Evolutionary conservation across 441 rosid species (phyloP).

Genomic region (Jatropha multifida): DNA sequence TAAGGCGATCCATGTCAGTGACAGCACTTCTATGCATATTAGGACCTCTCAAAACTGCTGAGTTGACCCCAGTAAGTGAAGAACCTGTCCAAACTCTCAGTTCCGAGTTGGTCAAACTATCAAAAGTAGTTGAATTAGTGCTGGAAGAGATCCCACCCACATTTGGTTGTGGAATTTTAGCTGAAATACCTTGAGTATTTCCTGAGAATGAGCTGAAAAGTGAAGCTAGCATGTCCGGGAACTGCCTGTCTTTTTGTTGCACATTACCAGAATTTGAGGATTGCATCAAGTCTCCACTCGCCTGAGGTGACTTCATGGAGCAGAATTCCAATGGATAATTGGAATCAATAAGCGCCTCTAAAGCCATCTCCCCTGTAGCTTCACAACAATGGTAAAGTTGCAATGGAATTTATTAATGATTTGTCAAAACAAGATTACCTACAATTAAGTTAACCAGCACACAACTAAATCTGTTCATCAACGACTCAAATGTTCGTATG

Average conservation of each 20-base stretch:
- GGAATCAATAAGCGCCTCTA: slow-evolving; percentile 50
- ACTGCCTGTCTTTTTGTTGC: slow-evolving; percentile 73
- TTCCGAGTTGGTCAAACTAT: slow-evolving; percentile 65
- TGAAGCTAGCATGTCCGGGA: slow-evolving; percentile 61
- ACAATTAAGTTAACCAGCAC: slow-evolving; percentile 1
- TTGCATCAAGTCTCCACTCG: slow-evolving; percentile 59
- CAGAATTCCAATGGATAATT: slow-evolving; percentile 47
- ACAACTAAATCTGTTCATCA: slow-evolving; percentile 4
- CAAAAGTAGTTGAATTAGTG: slow-evolving; percentile 53
- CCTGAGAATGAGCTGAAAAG: slow-evolving; percentile 67
- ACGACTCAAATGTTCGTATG: not conserved
- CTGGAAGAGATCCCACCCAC: slow-evolving; percentile 59
- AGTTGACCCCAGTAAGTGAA: slow-evolving; percentile 72
- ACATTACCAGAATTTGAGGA: slow-evolving; percentile 72
- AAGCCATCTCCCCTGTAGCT: slow-evolving; percentile 40
- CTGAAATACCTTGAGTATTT: slow-evolving; percentile 30
- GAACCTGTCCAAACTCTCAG: slow-evolving; percentile 78
- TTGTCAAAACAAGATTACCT: slow-evolving; percentile 17
- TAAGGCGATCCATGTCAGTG: not conserved
- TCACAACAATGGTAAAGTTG: slow-evolving; percentile 23
- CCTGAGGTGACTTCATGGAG: slow-evolving; percentile 52
- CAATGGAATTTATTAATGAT: not conserved
- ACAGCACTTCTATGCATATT: slow-evolving; percentile 70
- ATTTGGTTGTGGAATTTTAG: slow-evolving; percentile 49
- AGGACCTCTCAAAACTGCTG: slow-evolving; percentile 64